These are phyloP conservation scores for Polytolypa hystricis DNA, from an alignment of 2,329 filamentous ascomycete species.

Conservation along the genomic window DNA sequence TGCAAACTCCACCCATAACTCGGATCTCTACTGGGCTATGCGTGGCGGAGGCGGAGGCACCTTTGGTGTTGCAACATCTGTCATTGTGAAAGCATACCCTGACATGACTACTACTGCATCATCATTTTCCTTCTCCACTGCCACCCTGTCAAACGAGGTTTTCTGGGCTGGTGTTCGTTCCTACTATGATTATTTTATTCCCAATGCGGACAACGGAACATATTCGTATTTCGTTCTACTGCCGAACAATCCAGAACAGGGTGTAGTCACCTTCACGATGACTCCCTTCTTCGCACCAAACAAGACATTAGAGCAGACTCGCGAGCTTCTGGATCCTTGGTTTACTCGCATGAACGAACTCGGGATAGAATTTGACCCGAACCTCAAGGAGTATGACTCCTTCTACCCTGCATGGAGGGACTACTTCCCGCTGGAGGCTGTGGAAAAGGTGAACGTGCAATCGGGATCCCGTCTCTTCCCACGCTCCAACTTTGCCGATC, in stretches of 20 bases:
- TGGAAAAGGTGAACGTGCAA: constrained; percentile 27
- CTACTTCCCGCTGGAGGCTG: constrained; percentile 31
- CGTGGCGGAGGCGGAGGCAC: constrained; percentile 45
- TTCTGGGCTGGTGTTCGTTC: constrained; percentile 40
- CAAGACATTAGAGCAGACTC: constrained; percentile 23
- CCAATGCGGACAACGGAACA: constrained; percentile 18
- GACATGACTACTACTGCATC: constrained; percentile 31
- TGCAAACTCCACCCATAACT: constrained; percentile 35
- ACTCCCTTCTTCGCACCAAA: constrained; percentile 28
- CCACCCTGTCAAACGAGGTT: constrained; percentile 22
- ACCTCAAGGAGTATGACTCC: constrained; percentile 27
- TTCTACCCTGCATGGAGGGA: constrained; percentile 28
- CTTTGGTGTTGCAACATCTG: constrained; percentile 41
- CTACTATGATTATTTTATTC: constrained; percentile 22
- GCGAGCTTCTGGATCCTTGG: constrained; percentile 22
- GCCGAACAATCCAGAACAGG: neutral
- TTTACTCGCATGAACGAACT: constrained; percentile 24
- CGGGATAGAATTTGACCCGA: constrained; percentile 27
- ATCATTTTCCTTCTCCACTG: constrained; percentile 28
- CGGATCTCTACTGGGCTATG: constrained; percentile 49
- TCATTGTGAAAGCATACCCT: constrained; percentile 40
- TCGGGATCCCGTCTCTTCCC: constrained; percentile 26
- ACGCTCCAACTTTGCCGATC: constrained; percentile 24
- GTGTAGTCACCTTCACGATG: constrained; percentile 16
- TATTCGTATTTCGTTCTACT: constrained; percentile 23